Conservation (phyloP, 495 filamentous ascomycete species). For the Podospora sp. region DNA sequence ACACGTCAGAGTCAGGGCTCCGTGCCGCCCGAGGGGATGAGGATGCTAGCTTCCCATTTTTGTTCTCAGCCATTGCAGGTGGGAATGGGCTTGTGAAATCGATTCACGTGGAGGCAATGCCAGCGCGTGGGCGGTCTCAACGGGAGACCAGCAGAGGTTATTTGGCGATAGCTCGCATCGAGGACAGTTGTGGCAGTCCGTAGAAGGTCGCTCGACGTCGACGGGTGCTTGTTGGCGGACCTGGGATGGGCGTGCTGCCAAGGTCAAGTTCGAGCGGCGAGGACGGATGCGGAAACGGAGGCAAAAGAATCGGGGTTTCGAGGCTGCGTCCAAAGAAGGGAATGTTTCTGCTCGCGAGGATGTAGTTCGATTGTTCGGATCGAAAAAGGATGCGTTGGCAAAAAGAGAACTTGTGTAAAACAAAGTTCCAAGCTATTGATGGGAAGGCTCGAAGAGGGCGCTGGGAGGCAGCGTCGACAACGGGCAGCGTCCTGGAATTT, state of each 20-base stretch:
- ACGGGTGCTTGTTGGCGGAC: neutral
- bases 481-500: constrained; percentile 8
- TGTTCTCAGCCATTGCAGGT: constrained; percentile 35
- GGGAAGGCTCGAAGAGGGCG: neutral
- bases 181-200: constrained; percentile 19
- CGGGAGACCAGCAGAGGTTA: constrained; percentile 51
- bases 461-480: neutral
- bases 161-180: constrained; percentile 45
- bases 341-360: neutral
- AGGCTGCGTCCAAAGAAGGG: neutral
- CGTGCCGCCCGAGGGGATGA: constrained; percentile 30
- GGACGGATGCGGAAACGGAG: neutral
- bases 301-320: neutral
- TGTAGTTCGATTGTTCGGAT: no score
- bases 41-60: constrained; percentile 34
- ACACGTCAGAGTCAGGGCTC: constrained; percentile 46
- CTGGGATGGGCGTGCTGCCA: neutral
- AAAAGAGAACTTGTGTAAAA: neutral
- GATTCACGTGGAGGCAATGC: constrained; percentile 25
- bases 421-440: neutral
- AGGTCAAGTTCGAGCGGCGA: neutral
- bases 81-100: neutral
- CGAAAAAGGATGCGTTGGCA: neutral
- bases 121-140: constrained; percentile 47
- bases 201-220: neutral